Percentiles rank a stretch among this genome's conserved stretches.
phyloP scores from a whole-genome alignment of 2,329 filamentous ascomycete genomes.

The Monosporascus sp. region DNA sequence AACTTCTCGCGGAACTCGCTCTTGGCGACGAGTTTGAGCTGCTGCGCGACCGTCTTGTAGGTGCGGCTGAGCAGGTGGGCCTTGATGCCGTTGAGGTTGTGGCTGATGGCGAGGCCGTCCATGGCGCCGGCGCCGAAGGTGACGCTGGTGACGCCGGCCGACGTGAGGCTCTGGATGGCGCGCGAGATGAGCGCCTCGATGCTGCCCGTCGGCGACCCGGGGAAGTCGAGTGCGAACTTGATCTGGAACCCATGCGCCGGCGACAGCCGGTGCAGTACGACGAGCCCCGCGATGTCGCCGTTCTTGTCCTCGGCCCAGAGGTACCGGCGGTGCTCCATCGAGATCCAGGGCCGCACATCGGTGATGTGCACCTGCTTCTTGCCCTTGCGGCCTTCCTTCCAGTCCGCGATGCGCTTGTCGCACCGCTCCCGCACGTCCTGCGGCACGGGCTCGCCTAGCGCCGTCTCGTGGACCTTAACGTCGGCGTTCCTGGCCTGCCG shows the following conservation, averaged over 20 bases:
- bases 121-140: conserved; percentile 86
- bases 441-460: conserved; percentile 57
- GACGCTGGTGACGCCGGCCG: conserved; percentile 58
- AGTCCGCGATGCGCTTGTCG: conserved; percentile 70
- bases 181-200: conserved; percentile 74
- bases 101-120: conserved; percentile 67
- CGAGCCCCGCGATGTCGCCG: conserved; percentile 68
- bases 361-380: conserved; percentile 82
- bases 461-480: conserved; percentile 71
- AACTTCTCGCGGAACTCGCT: conserved; percentile 91
- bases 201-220: conserved; percentile 74
- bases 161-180: conserved; percentile 48
- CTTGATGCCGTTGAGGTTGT: conserved; percentile 75
- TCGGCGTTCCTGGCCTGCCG: conserved; percentile 56
- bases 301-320: conserved; percentile 72
- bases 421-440: conserved; percentile 65
- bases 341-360: conserved; percentile 84
- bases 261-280: conserved; percentile 77
- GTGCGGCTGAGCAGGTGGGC: conserved; percentile 78
- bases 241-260: conserved; percentile 86
- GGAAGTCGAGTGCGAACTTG: conserved; percentile 95
- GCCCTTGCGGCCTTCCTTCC: conserved; percentile 76
- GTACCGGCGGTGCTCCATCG: conserved; percentile 78
- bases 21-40: conserved; percentile 54
- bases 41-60: conserved; percentile 57